Base-by-base conservation (phyloP, 2,329 filamentous ascomycete species). In the Ascochyta lentis region DNA sequence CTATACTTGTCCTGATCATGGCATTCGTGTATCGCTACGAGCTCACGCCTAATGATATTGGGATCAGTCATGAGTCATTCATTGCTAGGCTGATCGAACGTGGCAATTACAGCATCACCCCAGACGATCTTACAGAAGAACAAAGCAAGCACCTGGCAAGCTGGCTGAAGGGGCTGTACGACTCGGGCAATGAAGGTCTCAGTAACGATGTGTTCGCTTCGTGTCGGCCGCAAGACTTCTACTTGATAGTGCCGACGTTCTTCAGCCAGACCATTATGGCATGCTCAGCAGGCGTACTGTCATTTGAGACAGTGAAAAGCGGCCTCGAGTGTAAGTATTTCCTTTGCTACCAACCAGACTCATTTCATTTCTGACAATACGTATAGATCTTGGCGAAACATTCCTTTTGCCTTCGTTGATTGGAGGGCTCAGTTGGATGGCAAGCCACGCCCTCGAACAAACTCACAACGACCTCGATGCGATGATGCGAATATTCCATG, bases 151-250 rank as follows among this genome's bases (percentile, higher is more conserved):
- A 91, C 62, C 77, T 95, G 0, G 83, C 83, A 40, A 87, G 86
- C 26, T 96, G 91, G 91, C 86, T 94, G 22, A 85, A 86, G 27
- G 90, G 89, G 0, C 82, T 96, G 3, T 94, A 92, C 64, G 87
- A 91, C 60, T 63, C 69, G 13, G 71, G 71, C 8, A 86, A 84
- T 7, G 90, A 93, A 64, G 89, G 89, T 0, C 84, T 95, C 3
- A 87, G 87, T 7, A 91, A 95, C 66, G 91, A 94, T 54, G 79
- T 94, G 7, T 91, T 94, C 85, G 88, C 89, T 8, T 89, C 89
- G 1, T 95, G 91, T 65, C 87, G 88, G 1, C 91, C 91, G 1
- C 90, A 93, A 68, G 87, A 92, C 35, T 95, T 95, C 70, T 94
- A 94, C 66, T 78, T 90, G 16, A 81, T 95, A 4, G 86, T 92